Evolutionary conservation across 2,329 filamentous ascomycete species (phyloP), one percentile per base, ranked within the genome.

Genomic region (Calonectria hongkongensis): DNA sequence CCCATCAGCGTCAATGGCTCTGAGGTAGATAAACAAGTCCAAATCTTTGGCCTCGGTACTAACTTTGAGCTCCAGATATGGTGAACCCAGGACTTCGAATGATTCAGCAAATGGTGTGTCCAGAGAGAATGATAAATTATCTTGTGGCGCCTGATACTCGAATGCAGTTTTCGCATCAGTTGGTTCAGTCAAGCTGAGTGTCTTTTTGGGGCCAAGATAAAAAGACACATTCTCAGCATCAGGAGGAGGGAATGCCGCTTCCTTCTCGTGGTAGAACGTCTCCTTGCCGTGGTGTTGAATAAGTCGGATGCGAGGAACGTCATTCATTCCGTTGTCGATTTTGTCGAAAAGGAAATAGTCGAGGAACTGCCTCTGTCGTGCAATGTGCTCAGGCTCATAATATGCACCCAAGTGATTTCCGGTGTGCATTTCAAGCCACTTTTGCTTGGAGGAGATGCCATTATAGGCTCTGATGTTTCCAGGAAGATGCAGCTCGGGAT

Each of bases 401-500:
- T 56, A 66, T 16, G 60, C 60, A 9, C 25, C 62, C 6, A 70
- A 58, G 30, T 70, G 68, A 12, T 70, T 66, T 36, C 68, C 62
- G 2, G 60, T 66, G 41, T 70, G 68, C 62, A 70, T 70, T 50
- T 70, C 68, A 6, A 70, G 68, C 60, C 62, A 70, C 48, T 70
- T 66, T 25, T 70, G 48, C 39, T 70, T 56, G n/a, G 68, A 70
- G 8, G 68, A 65, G 21, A 66, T 48, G 4, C 48, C n/a, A 9
- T 66, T 70, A 21, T 56, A 66, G 0, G 60, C 68, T 33, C 47
- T 27, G 21, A 70, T 66, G 30, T 70, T 70, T 12, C 68, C 62
- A 3, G 62, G 56, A 25, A 66, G 39, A 51, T 70, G 68, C 33
- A 70, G 12, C 27, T 66, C 68, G 6, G 47, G 48, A 48, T 70